Conservation (phyloP, 805 yeast genomes). For the Blastobotrys muscicola region DNA sequence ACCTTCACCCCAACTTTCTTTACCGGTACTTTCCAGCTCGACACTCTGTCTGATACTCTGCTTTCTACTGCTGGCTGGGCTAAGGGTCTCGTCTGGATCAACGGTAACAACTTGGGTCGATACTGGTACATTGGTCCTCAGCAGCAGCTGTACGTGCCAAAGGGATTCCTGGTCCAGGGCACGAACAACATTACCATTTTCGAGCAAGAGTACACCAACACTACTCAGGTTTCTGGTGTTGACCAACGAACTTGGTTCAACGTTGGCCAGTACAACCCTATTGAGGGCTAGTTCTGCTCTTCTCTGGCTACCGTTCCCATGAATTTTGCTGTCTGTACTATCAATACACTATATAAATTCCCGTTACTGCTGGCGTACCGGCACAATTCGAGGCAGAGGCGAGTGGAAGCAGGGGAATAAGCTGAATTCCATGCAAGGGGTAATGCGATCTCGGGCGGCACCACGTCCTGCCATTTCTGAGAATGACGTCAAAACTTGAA, state of each 20-base stretch:
- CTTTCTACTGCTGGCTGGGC: slow-evolving; percentile 2
- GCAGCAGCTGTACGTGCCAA: slow-evolving; percentile 4
- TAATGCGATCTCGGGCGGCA: too few relatives aligned
- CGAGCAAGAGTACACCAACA: slow-evolving; percentile 1
- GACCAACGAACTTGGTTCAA: neutral
- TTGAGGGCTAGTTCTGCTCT: too few relatives aligned
- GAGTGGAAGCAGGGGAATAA: too few relatives aligned
- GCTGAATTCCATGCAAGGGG: too few relatives aligned
- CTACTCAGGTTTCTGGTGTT: neutral
- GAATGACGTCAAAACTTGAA: too few relatives aligned
- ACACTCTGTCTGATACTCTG: neutral
- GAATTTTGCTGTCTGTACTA: too few relatives aligned
- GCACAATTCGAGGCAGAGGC: too few relatives aligned
- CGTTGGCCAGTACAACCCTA: too few relatives aligned
- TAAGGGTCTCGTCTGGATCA: slow-evolving; percentile 4
- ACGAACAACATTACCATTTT: slow-evolving; percentile 1
- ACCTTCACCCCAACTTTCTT: slow-evolving; percentile 1
- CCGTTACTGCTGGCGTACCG: too few relatives aligned
- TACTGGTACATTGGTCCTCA: slow-evolving; percentile 5
- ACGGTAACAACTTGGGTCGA: slow-evolving; percentile 3
- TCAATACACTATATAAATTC: too few relatives aligned
- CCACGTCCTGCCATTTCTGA: too few relatives aligned
- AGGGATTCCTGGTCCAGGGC: neutral
- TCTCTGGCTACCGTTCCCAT: too few relatives aligned
- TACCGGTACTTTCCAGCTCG: slow-evolving; percentile 4